phyloP scores from a whole-genome alignment of 768 basidiomycete genomes.

The Kwoniella heveanensis region DNA sequence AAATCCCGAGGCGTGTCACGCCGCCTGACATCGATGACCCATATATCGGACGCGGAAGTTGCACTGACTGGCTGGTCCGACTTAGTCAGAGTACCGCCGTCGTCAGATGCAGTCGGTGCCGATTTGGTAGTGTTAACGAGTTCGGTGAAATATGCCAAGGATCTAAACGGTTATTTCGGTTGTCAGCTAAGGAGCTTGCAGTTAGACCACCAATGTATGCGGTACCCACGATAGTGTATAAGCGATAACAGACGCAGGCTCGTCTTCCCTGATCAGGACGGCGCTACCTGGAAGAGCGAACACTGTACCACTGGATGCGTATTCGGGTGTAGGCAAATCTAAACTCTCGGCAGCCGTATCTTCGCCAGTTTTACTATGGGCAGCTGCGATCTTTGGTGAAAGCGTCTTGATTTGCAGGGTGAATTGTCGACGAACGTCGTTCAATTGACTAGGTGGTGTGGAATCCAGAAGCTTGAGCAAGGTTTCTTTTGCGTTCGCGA shows the following conservation, averaged over 20 bases:
- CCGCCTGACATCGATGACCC: slow-evolving; percentile 38
- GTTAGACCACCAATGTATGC: background rate
- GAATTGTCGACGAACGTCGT: slow-evolving; percentile 30
- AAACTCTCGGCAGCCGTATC: background rate
- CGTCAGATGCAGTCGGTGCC: background rate
- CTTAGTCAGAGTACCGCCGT: background rate
- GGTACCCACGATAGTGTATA: slow-evolving; percentile 45
- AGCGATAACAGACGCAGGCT: slow-evolving; percentile 46
- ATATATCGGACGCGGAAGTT: slow-evolving; percentile 13
- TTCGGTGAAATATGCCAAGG: slow-evolving; percentile 39
- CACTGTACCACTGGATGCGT: slow-evolving; percentile 8
- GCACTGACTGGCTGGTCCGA: background rate
- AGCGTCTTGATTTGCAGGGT: background rate
- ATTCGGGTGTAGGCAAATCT: slow-evolving; percentile 21
- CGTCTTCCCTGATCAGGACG: slow-evolving; percentile 40
- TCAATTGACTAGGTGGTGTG: slow-evolving; percentile 25
- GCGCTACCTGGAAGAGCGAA: slow-evolving; percentile 40
- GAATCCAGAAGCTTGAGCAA: background rate
- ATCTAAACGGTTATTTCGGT: slow-evolving; percentile 22
- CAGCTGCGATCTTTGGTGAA: slow-evolving; percentile 6
- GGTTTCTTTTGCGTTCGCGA: background rate
- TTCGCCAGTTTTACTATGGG: slow-evolving; percentile 11
- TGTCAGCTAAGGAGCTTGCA: too few relatives aligned
- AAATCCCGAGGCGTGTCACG: slow-evolving; percentile 43
- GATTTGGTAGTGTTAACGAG: slow-evolving; percentile 21